Evolutionary conservation across 1,284 basidiomycete genomes (phyloP).

Genomic region (Rhodotorula sp.): DNA sequence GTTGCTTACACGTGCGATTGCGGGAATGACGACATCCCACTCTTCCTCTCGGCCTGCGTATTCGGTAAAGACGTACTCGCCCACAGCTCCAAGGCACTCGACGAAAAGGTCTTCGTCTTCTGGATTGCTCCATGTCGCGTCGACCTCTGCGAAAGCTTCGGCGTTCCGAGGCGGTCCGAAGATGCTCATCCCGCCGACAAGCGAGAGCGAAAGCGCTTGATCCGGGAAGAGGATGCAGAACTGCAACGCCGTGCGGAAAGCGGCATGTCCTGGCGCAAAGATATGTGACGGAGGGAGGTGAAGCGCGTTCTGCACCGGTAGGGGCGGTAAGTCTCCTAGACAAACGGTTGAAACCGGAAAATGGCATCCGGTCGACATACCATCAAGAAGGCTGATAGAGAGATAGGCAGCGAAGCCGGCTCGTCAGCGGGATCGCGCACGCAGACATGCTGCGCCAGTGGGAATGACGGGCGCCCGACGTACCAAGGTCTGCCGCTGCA

Average conservation of each 20-base stretch:
- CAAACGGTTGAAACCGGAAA: background rate
- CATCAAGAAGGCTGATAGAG: conserved; percentile 15
- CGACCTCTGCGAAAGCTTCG: conserved; percentile 21
- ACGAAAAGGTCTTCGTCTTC: conserved; percentile 8
- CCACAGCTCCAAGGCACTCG: conserved; percentile 14
- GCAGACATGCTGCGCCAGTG: background rate
- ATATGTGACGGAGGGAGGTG: conserved; percentile 26
- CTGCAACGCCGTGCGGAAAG: conserved; percentile 26
- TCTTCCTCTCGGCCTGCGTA: background rate
- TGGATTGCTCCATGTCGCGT: conserved; percentile 7
- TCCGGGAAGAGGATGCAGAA: conserved; percentile 27
- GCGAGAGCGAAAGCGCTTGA: conserved; percentile 28
- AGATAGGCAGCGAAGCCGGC: background rate
- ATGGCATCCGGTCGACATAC: background rate
- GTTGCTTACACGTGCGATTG: conserved; percentile 7
- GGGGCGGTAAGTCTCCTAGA: too few relatives aligned
- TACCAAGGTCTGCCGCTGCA: conserved; percentile 9
- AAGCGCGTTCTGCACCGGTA: conserved; percentile 10
- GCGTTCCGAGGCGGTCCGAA: conserved; percentile 24
- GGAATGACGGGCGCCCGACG: background rate
- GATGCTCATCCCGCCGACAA: conserved; percentile 25
- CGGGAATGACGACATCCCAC: conserved; percentile 10
- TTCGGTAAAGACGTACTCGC: conserved; percentile 15
- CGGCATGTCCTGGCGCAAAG: conserved; percentile 17
- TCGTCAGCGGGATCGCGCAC: background rate